Conservation (phyloP, 2,329 filamentous ascomycete genomes). For the Talaromyces sp. region DNA sequence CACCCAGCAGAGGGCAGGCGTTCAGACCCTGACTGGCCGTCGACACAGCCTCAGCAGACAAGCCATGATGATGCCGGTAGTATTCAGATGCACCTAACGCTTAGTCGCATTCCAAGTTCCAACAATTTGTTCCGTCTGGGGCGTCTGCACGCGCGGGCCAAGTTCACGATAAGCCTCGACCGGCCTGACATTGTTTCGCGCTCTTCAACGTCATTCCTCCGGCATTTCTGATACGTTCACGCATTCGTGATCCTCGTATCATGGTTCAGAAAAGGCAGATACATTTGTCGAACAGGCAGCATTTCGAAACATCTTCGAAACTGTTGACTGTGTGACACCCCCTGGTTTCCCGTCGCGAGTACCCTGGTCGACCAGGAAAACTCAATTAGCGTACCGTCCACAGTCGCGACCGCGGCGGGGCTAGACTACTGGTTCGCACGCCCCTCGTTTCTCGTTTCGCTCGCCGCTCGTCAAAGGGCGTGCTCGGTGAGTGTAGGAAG, state of each 20-base stretch:
- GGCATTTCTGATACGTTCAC: neutral
- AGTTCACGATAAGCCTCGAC: neutral
- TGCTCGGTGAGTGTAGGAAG: neutral
- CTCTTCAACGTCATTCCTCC: neutral
- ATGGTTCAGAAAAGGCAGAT: neutral
- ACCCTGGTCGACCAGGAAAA: neutral
- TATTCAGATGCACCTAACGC: neutral
- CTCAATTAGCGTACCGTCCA: neutral
- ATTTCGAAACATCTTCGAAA: neutral
- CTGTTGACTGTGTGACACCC: neutral
- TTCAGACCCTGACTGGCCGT: neutral
- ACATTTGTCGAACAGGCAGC: neutral
- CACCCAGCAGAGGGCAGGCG: no score
- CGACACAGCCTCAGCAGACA: neutral
- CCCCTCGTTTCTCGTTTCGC: neutral
- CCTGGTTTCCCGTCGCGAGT: neutral
- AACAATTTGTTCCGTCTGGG: neutral
- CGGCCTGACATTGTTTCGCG: neutral
- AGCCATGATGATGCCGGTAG: neutral
- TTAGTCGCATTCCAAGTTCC: neutral
- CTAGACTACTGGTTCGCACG: neutral
- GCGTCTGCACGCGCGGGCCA: neutral
- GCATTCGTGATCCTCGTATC: neutral
- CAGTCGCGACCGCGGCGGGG: neutral
- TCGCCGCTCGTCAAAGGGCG: neutral